Evolutionary conservation across 1,284 basidiomycete species (phyloP).

Genomic region (Flammula alnicola): DNA sequence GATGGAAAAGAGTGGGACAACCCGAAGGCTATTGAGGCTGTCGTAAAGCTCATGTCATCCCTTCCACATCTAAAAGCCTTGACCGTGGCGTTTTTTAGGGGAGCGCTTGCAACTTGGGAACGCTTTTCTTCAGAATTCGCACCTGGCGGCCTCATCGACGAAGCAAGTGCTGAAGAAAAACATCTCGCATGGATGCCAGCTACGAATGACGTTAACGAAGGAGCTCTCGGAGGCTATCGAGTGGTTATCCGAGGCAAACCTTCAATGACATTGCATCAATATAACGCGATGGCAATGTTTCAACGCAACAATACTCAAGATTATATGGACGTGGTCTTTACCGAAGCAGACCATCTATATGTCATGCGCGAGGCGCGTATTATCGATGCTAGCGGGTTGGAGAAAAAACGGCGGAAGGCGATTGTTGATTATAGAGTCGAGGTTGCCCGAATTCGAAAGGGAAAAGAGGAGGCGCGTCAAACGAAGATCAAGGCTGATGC

Average conservation of each 20-base stretch:
- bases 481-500: too few relatives aligned
- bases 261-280: constrained; percentile 18
- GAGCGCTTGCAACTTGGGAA: constrained; percentile 28
- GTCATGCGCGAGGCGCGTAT: too few relatives aligned
- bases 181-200: constrained; percentile 31
- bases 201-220: constrained; percentile 40
- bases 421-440: too few relatives aligned
- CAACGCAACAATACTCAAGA: constrained; percentile 26
- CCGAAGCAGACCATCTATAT: too few relatives aligned
- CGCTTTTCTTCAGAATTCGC: constrained; percentile 34
- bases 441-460: too few relatives aligned
- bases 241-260: constrained; percentile 19
- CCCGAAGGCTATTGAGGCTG: constrained; percentile 21
- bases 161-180: constrained; percentile 19
- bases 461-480: too few relatives aligned
- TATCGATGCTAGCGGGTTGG: too few relatives aligned
- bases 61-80: constrained; percentile 26
- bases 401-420: too few relatives aligned
- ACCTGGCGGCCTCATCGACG: constrained; percentile 29
- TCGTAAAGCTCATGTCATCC: constrained; percentile 14
- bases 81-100: constrained; percentile 29
- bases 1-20: constrained; percentile 33
- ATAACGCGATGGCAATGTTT: constrained; percentile 27
- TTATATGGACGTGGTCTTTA: too few relatives aligned
- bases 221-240: constrained; percentile 31